Base-by-base conservation (phyloP, 345 rosid genomes). In the Orychophragmus violaceus region DNA sequence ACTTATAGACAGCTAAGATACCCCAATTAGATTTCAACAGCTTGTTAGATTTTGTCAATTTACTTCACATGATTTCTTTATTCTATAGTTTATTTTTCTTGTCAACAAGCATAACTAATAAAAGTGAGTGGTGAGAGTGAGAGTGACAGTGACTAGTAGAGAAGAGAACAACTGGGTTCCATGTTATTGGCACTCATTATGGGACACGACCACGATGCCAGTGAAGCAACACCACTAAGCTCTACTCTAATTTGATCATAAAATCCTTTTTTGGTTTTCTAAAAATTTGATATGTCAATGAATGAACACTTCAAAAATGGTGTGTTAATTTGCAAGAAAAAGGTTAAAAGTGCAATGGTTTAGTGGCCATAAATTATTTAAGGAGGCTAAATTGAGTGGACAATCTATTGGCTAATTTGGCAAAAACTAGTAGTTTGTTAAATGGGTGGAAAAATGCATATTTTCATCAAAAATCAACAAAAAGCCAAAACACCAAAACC, bases 31-130 rank as follows among this genome's bases (percentile, higher is more conserved):
- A 64, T 76, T 68, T 74, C 46, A 41, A 16, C 53, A 51, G 50
- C 78, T 83, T 70, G 66, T 75, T 75, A 64, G 62, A 71, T 56
- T 64, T 71, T 66, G 65, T 67, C 53, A n/a, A 30, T 58, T 78
- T 80, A 85, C 71, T 74, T 83, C 90, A 83, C 70, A 64, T 35
- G 59, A 80, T 77, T 71, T 58, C 62, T 21, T 11, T 44, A 14
- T 64, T 28, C 44, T 6, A 22, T 39, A 64, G 14, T 16, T 14
- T 42, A n/a, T 11, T 24, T 50, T 46, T 57, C 56, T 45, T 8
- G 13, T 45, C 56, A 10, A 28, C 33, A 48, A 49, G 53, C 16
- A 70, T 50, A n/a, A 25, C 27, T 45, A 44, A 24, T 19, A 41
- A 59, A 67, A 61, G 42, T 61, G 69, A 54, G 68, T 68, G 77